Evolutionary conservation across 352 stramenopile species (phyloP).

Genomic region (Globisporangium megalacanthum): DNA sequence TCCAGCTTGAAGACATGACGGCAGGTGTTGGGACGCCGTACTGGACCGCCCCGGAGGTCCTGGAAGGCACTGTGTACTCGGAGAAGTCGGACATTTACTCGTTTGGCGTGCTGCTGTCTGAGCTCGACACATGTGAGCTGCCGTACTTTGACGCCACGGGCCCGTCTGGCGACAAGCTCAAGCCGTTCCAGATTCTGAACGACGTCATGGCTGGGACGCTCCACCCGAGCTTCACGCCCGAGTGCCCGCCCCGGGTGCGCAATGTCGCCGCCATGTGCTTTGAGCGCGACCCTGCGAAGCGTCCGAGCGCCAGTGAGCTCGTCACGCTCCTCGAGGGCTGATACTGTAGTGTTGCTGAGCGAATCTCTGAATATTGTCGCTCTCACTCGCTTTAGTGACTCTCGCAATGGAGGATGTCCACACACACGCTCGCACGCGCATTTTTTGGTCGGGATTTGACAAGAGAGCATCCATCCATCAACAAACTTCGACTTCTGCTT

Average conservation of each 20-base stretch:
- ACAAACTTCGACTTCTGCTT: too few relatives aligned
- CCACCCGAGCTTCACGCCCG: constrained; percentile 29
- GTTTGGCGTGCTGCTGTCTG: constrained; percentile 32
- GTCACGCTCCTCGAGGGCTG: constrained; percentile 33
- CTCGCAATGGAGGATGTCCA: not conserved
- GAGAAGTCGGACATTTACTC: constrained; percentile 31
- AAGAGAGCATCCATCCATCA: too few relatives aligned
- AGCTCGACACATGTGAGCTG: constrained; percentile 21
- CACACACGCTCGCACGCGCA: too few relatives aligned
- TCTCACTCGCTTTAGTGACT: not conserved
- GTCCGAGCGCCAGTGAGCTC: constrained; percentile 31
- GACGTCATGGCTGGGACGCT: constrained; percentile 33
- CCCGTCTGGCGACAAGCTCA: constrained; percentile 22
- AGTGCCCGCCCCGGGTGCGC: constrained; percentile 34
- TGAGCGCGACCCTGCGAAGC: constrained; percentile 30
- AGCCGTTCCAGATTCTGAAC: constrained; percentile 36
- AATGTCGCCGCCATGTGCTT: constrained; percentile 36
- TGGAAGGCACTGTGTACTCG: constrained; percentile 18
- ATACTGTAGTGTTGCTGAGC: not conserved
- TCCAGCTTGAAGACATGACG: constrained; percentile 6
- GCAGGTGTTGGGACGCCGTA: constrained; percentile 15
- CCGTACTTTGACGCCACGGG: constrained; percentile 24
- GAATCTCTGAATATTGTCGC: constrained; percentile 5
- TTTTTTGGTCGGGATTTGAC: too few relatives aligned
- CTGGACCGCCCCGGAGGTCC: constrained; percentile 33